phyloP scores from a whole-genome alignment of 441 rosid genomes.

The Eruca vesicaria region DNA sequence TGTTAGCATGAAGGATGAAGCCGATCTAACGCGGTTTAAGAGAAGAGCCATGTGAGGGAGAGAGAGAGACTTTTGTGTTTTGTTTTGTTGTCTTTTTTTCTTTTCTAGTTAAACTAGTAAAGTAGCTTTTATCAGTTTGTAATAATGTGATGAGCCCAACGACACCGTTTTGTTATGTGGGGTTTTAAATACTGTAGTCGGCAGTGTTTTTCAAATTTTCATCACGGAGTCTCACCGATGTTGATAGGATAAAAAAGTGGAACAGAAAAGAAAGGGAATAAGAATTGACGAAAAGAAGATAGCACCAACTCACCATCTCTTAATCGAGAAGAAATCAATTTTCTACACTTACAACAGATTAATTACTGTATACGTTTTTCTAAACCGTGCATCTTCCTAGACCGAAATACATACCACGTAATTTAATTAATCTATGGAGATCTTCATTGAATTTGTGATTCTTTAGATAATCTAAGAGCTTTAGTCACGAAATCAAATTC shows the following conservation, averaged over 20 bases:
- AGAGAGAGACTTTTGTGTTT: background rate
- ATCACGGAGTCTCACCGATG: constrained; percentile 18
- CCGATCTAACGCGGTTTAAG: constrained; percentile 35
- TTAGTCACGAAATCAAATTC: background rate
- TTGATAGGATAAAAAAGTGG: background rate
- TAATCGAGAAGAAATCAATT: background rate
- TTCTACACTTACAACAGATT: background rate
- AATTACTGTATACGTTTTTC: background rate
- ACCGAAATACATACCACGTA: no score
- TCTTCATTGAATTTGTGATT: background rate
- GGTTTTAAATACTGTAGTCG: constrained; percentile 1
- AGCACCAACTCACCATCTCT: background rate
- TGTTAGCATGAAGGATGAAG: constrained; percentile 18
- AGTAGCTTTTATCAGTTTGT: constrained; percentile 7
- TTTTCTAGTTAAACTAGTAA: background rate
- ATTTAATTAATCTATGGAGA: no score
- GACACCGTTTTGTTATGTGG: background rate
- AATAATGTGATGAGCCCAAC: background rate
- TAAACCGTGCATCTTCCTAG: no score
- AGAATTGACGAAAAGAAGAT: background rate
- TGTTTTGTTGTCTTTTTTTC: background rate
- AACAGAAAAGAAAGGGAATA: background rate
- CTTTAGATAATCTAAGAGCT: background rate
- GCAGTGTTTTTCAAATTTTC: background rate
- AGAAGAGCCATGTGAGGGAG: constrained; percentile 30